Percentiles rank a stretch among this genome's conserved stretches.
These are phyloP conservation scores for Suillus weaverae DNA, from an alignment of 768 basidiomycete genomes.

Conservation along the genomic window DNA sequence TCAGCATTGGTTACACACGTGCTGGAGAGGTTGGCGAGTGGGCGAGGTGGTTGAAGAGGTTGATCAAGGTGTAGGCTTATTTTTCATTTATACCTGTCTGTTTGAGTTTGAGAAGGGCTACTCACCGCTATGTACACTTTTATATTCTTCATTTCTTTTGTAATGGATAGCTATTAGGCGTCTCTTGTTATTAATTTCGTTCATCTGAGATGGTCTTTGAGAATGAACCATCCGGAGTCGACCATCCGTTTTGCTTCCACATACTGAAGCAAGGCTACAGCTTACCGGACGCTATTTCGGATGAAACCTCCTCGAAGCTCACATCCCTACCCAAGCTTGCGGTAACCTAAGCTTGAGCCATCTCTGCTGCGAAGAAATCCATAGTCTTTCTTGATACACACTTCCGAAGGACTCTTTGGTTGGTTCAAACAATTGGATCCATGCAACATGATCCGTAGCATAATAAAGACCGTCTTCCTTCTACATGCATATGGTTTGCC, in stretches of 20 bases:
- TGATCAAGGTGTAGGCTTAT: conserved; percentile 2
- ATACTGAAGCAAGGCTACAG: not conserved
- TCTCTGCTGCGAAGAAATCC: not conserved
- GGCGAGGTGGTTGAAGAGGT: conserved; percentile 7
- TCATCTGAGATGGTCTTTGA: not conserved
- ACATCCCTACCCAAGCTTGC: not conserved
- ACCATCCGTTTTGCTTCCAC: not conserved
- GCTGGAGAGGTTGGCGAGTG: not conserved
- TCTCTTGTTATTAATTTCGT: not conserved
- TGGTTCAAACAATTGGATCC: not conserved
- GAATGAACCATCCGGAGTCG: not conserved
- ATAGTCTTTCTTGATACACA: not conserved
- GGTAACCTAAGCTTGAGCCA: not conserved
- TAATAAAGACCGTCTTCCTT: not conserved
- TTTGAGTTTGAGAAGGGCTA: not conserved
- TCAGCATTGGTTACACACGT: conserved; percentile 10
- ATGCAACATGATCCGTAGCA: not conserved
- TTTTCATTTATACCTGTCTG: conserved; percentile 14
- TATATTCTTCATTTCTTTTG: not conserved
- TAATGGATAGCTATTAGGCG: not conserved
- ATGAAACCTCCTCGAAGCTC: not conserved
- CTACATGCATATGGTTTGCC: not conserved
- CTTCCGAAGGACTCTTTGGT: not conserved
- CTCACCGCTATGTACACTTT: not conserved
- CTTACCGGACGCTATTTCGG: too few species aligned